Conservation (phyloP, 2,329 filamentous ascomycete species). For the Botrytis aclada region DNA sequence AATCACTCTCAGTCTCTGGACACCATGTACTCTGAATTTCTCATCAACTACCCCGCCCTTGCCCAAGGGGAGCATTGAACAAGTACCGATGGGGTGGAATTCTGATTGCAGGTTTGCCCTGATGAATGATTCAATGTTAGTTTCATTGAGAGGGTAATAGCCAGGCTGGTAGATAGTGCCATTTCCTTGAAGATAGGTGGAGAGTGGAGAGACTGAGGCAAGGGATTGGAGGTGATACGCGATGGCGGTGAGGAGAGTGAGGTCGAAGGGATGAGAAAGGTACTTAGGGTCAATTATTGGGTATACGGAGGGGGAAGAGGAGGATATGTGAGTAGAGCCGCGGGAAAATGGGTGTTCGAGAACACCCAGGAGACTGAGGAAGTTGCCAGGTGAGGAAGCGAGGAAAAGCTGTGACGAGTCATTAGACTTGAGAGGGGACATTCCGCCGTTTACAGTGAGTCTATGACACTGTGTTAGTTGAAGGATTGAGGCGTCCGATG, state of each 20-base stretch:
- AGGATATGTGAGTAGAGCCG: conserved; percentile 50
- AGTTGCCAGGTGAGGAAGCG: neutral
- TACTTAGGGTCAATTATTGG: conserved; percentile 44
- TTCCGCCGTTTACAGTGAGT: neutral
- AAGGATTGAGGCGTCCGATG: neutral
- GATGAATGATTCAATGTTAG: neutral
- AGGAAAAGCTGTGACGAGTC: neutral
- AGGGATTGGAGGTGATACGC: conserved; percentile 4
- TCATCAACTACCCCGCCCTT: conserved; percentile 12
- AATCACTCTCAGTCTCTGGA: conserved; percentile 12
- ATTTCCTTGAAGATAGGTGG: neutral
- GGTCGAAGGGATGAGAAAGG: conserved; percentile 43
- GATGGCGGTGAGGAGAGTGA: conserved; percentile 20
- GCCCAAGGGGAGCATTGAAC: neutral
- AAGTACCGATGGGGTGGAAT: conserved; percentile 19
- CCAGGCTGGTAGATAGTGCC: neutral
- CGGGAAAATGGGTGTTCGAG: conserved; percentile 52
- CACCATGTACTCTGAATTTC: conserved; percentile 18
- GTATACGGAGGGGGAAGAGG: conserved; percentile 37
- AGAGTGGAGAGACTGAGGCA: neutral
- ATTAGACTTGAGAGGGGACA: neutral
- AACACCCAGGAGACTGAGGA: conserved; percentile 4
- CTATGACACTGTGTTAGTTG: neutral
- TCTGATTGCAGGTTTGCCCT: neutral
- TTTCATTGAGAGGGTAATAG: neutral